These are phyloP conservation scores for Chaetomiaceae sp. DNA, from an alignment of 2,329 filamentous ascomycete genomes.

Conservation along the genomic window DNA sequence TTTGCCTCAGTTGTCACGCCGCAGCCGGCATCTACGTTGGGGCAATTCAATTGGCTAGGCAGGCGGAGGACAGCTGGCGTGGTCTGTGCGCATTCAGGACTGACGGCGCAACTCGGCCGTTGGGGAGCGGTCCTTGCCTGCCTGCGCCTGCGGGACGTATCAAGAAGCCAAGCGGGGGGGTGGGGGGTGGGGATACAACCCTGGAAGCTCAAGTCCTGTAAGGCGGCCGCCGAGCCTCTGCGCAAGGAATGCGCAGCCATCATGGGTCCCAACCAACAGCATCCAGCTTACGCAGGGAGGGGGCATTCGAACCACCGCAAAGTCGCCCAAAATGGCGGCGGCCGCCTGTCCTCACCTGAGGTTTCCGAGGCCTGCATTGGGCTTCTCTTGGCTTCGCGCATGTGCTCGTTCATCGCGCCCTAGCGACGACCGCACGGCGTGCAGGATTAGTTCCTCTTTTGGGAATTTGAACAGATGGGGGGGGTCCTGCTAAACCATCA, in stretches of 20 bases:
- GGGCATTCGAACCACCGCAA: not conserved
- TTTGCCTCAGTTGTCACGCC: constrained; percentile 4
- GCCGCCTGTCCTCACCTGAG: constrained; percentile 6
- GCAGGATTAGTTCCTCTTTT: too few relatives aligned
- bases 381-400: not conserved
- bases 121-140: constrained; percentile 18
- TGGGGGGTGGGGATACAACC: not conserved
- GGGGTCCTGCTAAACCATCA: not conserved
- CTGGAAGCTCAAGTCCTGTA: constrained; percentile 1
- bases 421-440: not conserved
- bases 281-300: not conserved
- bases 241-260: constrained; percentile 23
- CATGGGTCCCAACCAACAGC: not conserved
- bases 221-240: constrained; percentile 22
- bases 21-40: not conserved
- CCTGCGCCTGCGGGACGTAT: too few relatives aligned
- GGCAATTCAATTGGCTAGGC: constrained; percentile 11
- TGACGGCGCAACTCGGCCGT: constrained; percentile 6
- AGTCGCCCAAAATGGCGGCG: constrained; percentile 13
- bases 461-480: too few relatives aligned
- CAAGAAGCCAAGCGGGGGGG: not conserved
- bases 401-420: not conserved
- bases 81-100: constrained; percentile 14
- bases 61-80: not conserved
- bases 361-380: not conserved